Evolutionary conservation across 352 stramenopile genomes (phyloP), one percentile per base, ranked within the genome.

Genomic region (Saprolegnia parasitica): DNA sequence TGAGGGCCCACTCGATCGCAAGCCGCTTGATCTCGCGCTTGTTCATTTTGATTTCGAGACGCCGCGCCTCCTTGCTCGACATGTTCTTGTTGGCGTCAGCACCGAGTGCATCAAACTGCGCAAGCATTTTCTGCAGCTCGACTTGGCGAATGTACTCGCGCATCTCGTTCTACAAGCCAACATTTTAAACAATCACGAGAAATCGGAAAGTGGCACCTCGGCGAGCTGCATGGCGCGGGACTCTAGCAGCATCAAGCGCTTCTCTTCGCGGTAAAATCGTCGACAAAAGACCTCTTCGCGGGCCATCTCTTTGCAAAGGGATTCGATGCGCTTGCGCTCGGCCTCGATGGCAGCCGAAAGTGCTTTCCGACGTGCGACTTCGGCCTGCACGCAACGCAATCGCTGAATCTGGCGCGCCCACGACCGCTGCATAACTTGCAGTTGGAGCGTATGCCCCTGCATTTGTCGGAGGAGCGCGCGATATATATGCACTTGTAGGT

Each of bases 21-120:
- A 93, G 60, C 5, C 83, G 78, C 60, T 91, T 83, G 58, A 91
- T 82, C 37, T 93, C 85, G 23, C 89, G 87, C 71, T 93, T 93
- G 18, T 83, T 81, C 4, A 80, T 64, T 61, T 93, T 93, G 55
- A 93, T 93, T 58, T 93, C 83, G 1, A 90, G 72, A 1, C 85
- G 81, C 5, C 85, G 83, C 4, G 81, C 81, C 0, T 78, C 81
- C 56, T 87, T 89, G 45, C 90, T 82, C 35, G 83, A 90, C 35
- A 16, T 15, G 9, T 78, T 54, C n/a, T 76, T 74, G 42, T 80
- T 84, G 0, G 78, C 72, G 29, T 91, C 83, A 10, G 87, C 80
- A 3, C 87, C 54, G 76, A 90, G 83, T 49, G 85, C 79, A 3
- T 84, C 76, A 55, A 90, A 93, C 52, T 91, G 90, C 0, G 80